Base-by-base conservation (phyloP, 106 monocot species). In the Dioscorea alata region DNA sequence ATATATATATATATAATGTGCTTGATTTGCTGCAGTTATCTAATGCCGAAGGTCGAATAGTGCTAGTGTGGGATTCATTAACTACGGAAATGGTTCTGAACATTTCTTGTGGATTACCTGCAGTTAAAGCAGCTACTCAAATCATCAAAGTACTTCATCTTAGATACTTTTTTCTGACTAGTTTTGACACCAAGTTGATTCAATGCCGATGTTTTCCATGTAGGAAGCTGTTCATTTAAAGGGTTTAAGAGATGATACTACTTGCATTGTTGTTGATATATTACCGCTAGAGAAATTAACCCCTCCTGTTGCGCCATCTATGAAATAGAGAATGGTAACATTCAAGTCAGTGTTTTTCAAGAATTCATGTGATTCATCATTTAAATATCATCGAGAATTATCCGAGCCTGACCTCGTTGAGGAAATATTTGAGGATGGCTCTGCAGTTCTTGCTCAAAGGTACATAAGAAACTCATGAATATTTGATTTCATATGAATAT, bases 261-360 rank as follows among this genome's bases (percentile, higher is more conserved):
- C 93, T 25, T 89, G 93, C 74, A 93, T 93, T 52, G 93, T 93
- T 25, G 83, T 93, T 57, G 89, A 93, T 80, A 84, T 93, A 74
- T 79, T 93, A 66, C 93, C 93, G 19, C 81, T 81, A 54, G 93
- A 93, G 50, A 93, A 89, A 50, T 28, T 77, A 48, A 71, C 79
- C n/a, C 89, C 86, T 73, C 19, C 71, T 57, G 14, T 33, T 63
- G 63, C 66, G 28, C 73, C 73, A 49, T 56, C 59, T 51, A 93
- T 84, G 73, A 93, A 86, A 64, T 69, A 59, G 18, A 83, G 81
- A 25, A 93, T 69, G 58, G 77, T 76, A 18, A 70, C 79, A 4
- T 79, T 89, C 24, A 89, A 84, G 53, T 65, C 68, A 28, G 75
- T 89, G 62, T 86, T 89, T 34, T 65, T 71, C 23, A 71, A 51